A percentile compares a stretch with the other conserved stretches of the same genome.
Evolutionary conservation across 2,329 filamentous ascomycete genomes (phyloP).

Genomic region (Penicillium sp.): DNA sequence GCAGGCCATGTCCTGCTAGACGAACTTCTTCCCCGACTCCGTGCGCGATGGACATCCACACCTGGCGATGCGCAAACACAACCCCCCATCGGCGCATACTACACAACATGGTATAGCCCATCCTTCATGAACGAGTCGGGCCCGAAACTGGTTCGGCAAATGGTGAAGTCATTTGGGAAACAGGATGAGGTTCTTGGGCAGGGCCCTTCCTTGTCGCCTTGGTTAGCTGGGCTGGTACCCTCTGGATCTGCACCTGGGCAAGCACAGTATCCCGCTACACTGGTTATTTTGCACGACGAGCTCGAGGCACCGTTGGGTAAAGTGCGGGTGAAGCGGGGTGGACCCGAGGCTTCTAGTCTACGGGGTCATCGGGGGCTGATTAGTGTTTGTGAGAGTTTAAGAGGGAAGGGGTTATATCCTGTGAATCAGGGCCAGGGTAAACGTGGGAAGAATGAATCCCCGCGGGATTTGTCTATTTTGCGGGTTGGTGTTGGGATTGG

Average conservation of each 20-base stretch:
- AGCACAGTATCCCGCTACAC: conserved; percentile 28
- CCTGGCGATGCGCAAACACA: conserved; percentile 35
- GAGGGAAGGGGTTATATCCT: conserved; percentile 38
- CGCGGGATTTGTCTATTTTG: conserved; percentile 44
- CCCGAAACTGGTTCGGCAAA: conserved; percentile 65
- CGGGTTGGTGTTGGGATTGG: conserved; percentile 84
- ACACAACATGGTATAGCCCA: conserved; percentile 64
- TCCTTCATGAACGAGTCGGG: conserved; percentile 85
- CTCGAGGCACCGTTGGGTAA: conserved; percentile 71
- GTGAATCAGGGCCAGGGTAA: conserved; percentile 26
- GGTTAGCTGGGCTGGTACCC: background rate
- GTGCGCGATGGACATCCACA: conserved; percentile 33
- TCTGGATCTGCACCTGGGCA: background rate
- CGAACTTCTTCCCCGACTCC: conserved; percentile 55
- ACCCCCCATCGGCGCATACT: conserved; percentile 29
- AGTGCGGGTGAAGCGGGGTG: conserved; percentile 64
- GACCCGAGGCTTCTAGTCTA: conserved; percentile 54
- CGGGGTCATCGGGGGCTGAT: conserved; percentile 75
- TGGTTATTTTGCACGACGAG: conserved; percentile 89
- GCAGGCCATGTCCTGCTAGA: conserved; percentile 79
- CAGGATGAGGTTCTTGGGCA: conserved; percentile 1
- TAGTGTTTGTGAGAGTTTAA: conserved; percentile 60
- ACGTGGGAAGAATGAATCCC: conserved; percentile 5
- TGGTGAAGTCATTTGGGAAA: conserved; percentile 47
- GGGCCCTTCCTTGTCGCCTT: background rate